Evolutionary conservation across 371 early-diverging fungal genomes (phyloP).

Genomic region (Mortierella sp.): DNA sequence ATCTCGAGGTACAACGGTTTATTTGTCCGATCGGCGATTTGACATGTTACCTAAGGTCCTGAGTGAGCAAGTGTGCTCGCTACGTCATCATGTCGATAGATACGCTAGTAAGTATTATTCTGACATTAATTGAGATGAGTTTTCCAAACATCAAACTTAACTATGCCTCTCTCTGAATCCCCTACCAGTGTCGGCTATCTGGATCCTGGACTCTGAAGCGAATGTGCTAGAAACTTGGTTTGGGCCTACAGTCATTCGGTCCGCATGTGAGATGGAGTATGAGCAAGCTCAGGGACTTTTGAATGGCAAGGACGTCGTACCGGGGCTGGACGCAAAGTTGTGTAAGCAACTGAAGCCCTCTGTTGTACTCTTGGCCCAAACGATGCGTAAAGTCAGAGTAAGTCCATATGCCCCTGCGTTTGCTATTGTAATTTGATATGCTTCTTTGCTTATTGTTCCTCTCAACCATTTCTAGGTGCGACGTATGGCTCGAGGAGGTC

Average conservation of each 20-base stretch:
- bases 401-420: not conserved
- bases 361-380: slow-evolving; percentile 65
- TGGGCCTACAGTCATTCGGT: slow-evolving; percentile 88
- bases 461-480: slow-evolving; percentile 52
- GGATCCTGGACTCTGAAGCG: slow-evolving; percentile 70
- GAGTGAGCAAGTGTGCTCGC: slow-evolving; percentile 89
- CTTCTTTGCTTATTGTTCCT: not conserved
- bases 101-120: slow-evolving; percentile 69
- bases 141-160: not conserved
- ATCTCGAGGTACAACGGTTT: slow-evolving; percentile 94
- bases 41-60: slow-evolving; percentile 98
- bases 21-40: slow-evolving; percentile 92
- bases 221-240: slow-evolving; percentile 74
- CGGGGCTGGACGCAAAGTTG: slow-evolving; percentile 62
- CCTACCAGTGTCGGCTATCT: slow-evolving; percentile 78
- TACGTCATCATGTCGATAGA: slow-evolving; percentile 85
- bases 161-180: not conserved
- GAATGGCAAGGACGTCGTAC: slow-evolving; percentile 69
- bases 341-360: slow-evolving; percentile 64
- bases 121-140: not conserved
- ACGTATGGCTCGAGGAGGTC: slow-evolving; percentile 73
- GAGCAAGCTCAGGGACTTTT: slow-evolving; percentile 93
- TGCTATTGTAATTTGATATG: not conserved
- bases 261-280: slow-evolving; percentile 88
- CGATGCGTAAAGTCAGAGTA: slow-evolving; percentile 71